Percentiles rank a stretch among this genome's conserved stretches.
Conservation (phyloP, 1,284 basidiomycete species). For the Coniferiporia sulphurascens region DNA sequence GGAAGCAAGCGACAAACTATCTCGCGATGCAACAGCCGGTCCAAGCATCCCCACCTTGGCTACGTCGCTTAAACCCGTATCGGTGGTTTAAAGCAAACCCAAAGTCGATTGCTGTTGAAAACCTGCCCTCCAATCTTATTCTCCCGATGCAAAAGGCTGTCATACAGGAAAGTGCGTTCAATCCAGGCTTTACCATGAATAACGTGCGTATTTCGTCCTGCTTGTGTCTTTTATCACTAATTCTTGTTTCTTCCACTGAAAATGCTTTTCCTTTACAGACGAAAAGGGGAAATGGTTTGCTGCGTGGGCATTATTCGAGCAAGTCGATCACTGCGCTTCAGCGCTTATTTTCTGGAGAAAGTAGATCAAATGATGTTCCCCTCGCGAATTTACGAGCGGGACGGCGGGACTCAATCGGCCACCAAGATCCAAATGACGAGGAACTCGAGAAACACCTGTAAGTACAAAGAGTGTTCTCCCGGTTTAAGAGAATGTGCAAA, state of each 20-base stretch:
- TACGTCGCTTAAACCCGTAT: conserved; percentile 85
- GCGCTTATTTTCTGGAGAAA: conserved; percentile 62
- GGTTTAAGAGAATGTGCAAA: neutral
- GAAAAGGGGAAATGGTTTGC: conserved; percentile 31
- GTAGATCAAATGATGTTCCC: conserved; percentile 53
- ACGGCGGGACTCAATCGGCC: conserved; percentile 39
- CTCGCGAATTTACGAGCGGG: conserved; percentile 49
- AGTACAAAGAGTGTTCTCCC: conserved; percentile 24
- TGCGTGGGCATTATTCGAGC: conserved; percentile 42
- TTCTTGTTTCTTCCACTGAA: neutral
- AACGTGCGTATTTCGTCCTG: conserved; percentile 10
- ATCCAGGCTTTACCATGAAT: conserved; percentile 3
- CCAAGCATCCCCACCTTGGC: conserved; percentile 58
- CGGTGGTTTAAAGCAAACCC: conserved; percentile 72
- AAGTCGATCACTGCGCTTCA: conserved; percentile 59
- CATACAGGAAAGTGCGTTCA: conserved; percentile 54
- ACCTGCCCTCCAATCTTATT: conserved; percentile 66
- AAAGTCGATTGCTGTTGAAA: conserved; percentile 68
- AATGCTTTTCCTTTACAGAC: neutral
- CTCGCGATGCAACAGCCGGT: conserved; percentile 54
- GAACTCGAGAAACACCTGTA: conserved; percentile 72
- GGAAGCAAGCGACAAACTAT: conserved; percentile 72
- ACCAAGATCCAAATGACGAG: conserved; percentile 45
- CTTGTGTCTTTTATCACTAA: neutral
- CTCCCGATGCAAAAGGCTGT: conserved; percentile 74